Evolutionary conservation across 2,329 filamentous ascomycete genomes (phyloP).

Genomic region (Cadophora gregata): DNA sequence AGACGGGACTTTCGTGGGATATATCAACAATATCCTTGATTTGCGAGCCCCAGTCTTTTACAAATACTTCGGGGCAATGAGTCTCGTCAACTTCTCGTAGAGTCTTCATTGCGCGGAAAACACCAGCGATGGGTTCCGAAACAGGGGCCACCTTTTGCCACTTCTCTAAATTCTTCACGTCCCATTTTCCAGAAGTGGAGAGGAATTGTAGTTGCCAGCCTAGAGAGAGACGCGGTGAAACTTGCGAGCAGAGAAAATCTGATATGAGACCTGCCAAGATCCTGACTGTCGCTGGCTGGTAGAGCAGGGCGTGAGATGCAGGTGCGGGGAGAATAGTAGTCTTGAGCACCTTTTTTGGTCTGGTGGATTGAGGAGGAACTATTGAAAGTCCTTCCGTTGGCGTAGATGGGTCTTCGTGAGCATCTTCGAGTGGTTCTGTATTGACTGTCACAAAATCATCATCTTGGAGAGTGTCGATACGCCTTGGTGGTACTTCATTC

Average conservation of each 20-base stretch:
- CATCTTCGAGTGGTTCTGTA: conserved; percentile 46
- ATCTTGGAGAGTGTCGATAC: conserved; percentile 48
- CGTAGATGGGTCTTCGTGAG: conserved; percentile 53
- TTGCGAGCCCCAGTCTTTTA: conserved; percentile 66
- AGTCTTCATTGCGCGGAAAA: conserved; percentile 93
- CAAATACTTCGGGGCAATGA: conserved; percentile 79
- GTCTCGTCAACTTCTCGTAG: conserved; percentile 85
- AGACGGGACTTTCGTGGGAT: conserved; percentile 87
- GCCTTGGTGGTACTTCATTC: conserved; percentile 42
- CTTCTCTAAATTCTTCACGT: conserved; percentile 93
- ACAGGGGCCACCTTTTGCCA: conserved; percentile 84
- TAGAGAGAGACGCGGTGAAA: conserved; percentile 79
- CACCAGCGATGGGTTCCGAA: conserved; percentile 75
- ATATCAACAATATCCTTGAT: conserved; percentile 88
- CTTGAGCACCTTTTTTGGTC: conserved; percentile 64
- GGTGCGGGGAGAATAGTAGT: conserved; percentile 75
- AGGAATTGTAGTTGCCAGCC: conserved; percentile 93
- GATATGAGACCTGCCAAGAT: conserved; percentile 82
- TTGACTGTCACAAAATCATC: conserved; percentile 47
- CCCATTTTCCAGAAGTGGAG: conserved; percentile 92
- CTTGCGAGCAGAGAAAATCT: conserved; percentile 75
- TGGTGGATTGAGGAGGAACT: conserved; percentile 55
- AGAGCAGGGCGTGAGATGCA: conserved; percentile 84
- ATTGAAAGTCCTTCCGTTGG: conserved; percentile 50
- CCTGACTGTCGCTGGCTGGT: conserved; percentile 76